Percentiles rank a stretch among this genome's conserved stretches.
These are phyloP conservation scores for Pyrrhoderma lamaoense DNA, from an alignment of 1,284 basidiomycete genomes.

Conservation along the genomic window DNA sequence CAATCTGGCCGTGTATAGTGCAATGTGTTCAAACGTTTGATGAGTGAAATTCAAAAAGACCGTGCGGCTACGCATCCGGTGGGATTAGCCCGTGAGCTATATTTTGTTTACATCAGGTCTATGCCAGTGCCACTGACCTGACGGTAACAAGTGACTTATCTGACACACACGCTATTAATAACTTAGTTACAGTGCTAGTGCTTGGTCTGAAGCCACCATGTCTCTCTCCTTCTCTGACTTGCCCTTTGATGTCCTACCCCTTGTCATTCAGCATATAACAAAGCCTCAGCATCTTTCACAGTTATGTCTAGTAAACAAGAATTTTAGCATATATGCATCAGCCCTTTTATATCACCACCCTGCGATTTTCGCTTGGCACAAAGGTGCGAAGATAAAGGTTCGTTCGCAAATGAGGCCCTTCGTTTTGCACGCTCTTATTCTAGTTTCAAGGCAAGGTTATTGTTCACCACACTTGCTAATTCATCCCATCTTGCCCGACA, in stretches of 20 bases:
- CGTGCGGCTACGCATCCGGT: too few relatives aligned
- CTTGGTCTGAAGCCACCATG: too few relatives aligned
- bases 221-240: conserved; percentile 30
- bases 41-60: too few relatives aligned
- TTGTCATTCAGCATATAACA: conserved; percentile 42
- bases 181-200: too few relatives aligned
- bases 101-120: too few relatives aligned
- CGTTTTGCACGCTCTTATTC: not conserved
- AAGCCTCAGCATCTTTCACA: conserved; percentile 44
- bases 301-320: conserved; percentile 47
- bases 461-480: conserved; percentile 45
- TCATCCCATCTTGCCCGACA: conserved; percentile 44
- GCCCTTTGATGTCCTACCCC: conserved; percentile 52
- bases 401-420: not conserved
- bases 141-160: too few relatives aligned
- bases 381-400: conserved; percentile 51
- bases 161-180: too few relatives aligned
- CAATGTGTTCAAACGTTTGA: too few relatives aligned
- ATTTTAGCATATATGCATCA: conserved; percentile 42
- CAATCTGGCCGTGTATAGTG: too few relatives aligned
- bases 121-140: too few relatives aligned
- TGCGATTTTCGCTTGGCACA: conserved; percentile 62
- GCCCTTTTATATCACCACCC: conserved; percentile 47
- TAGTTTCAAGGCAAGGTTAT: conserved; percentile 36
- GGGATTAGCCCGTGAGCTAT: too few relatives aligned